These are phyloP conservation scores for Pelargonium myrrhifolium DNA, from an alignment of 441 rosid species.

Conservation along the genomic window DNA sequence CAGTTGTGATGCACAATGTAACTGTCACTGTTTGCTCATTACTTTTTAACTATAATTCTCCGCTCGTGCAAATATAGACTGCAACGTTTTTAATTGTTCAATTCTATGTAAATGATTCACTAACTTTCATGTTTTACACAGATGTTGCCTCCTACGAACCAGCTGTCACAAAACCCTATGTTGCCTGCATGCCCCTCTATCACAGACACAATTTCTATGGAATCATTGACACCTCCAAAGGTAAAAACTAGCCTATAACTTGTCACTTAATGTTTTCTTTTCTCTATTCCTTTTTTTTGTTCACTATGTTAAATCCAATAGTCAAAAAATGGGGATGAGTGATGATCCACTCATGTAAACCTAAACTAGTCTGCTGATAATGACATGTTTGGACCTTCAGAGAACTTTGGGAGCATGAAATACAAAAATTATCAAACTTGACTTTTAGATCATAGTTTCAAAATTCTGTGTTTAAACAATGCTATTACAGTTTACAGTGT, in stretches of 20 bases:
- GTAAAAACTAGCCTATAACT: neutral
- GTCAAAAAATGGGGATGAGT: too few relatives aligned
- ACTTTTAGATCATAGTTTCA: neutral
- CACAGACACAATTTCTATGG: neutral
- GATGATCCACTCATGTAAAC: neutral
- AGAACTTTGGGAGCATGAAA: neutral
- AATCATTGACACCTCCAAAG: neutral
- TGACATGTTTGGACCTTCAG: neutral
- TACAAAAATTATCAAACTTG: neutral
- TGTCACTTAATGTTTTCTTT: neutral
- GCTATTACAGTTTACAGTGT: neutral
- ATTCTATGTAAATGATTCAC: neutral
- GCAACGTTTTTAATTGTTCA: neutral
- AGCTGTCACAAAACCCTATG: slow-evolving; percentile 1
- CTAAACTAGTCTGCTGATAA: neutral
- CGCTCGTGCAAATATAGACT: neutral
- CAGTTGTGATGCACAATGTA: neutral
- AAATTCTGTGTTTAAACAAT: neutral
- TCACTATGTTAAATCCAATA: too few relatives aligned
- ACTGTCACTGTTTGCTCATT: neutral
- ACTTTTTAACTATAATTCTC: neutral
- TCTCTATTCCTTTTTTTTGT: too few relatives aligned
- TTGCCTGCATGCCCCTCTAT: neutral
- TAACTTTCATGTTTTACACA: neutral
- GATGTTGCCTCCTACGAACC: neutral